A percentile compares a stretch with the other conserved stretches of the same genome.
These are phyloP conservation scores for Heterobasidion irregulare DNA, from an alignment of 1,284 basidiomycete genomes.

Conservation along the genomic window DNA sequence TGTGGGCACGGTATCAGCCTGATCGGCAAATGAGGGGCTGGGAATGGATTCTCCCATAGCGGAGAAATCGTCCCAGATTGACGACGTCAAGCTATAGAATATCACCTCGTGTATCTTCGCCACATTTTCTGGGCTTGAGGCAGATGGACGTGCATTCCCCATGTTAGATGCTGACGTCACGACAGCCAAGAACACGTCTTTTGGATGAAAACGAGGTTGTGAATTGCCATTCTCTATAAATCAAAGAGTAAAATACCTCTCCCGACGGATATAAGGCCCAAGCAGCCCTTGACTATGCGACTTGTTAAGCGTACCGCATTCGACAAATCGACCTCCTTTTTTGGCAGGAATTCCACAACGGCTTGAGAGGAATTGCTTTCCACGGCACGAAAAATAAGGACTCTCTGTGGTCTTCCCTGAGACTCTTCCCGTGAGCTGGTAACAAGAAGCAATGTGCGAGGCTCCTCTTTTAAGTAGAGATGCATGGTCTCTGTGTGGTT, in stretches of 20 bases:
- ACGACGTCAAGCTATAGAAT: constrained; percentile 68
- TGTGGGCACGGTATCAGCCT: constrained; percentile 37
- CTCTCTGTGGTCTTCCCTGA: constrained; percentile 47
- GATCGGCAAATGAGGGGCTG: constrained; percentile 35
- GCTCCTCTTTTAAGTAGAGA: constrained; percentile 58
- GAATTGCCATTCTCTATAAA: neutral
- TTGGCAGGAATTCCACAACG: constrained; percentile 77
- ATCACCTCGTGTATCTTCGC: constrained; percentile 72
- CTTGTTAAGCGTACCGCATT: constrained; percentile 56
- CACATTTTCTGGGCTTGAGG: constrained; percentile 48
- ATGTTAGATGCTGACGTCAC: constrained; percentile 70
- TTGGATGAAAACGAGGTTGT: neutral
- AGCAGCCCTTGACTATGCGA: constrained; percentile 69
- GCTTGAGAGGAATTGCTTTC: constrained; percentile 51
- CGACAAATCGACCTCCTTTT: constrained; percentile 61
- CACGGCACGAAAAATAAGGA: constrained; percentile 63
- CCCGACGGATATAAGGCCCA: constrained; percentile 69
- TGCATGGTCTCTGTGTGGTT: constrained; percentile 36
- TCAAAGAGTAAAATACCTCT: constrained; percentile 33
- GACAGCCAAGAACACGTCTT: constrained; percentile 76
- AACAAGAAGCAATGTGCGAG: constrained; percentile 63
- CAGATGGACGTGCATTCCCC: constrained; percentile 67
- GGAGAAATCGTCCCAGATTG: constrained; percentile 62
- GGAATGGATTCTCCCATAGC: constrained; percentile 38
- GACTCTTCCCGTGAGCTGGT: constrained; percentile 60